phyloP scores from a whole-genome alignment of 345 rosid species.

The Pelargonium nanum region DNA sequence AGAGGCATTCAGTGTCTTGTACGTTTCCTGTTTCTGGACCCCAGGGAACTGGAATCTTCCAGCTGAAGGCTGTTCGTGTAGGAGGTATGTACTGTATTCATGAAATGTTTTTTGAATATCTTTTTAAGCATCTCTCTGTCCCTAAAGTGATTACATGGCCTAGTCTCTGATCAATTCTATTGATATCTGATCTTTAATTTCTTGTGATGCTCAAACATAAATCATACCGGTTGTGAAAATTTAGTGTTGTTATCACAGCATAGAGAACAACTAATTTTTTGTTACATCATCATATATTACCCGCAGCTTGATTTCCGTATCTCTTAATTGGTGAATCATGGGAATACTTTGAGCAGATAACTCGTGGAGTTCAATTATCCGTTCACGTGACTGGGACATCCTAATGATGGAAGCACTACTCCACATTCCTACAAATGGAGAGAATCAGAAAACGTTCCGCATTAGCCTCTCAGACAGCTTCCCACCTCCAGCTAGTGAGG shows the following conservation, averaged over 20 bases:
- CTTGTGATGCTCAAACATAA: no score
- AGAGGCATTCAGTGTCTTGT: conserved; percentile 83
- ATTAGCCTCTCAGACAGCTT: conserved; percentile 33
- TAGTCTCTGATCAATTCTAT: no score
- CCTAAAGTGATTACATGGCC: no score
- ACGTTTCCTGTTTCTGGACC: conserved; percentile 86
- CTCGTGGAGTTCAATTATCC: conserved; percentile 44
- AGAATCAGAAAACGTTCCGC: conserved; percentile 49
- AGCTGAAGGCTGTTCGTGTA: conserved; percentile 71
- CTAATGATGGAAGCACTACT: conserved; percentile 86
- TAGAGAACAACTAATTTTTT: not conserved
- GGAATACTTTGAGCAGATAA: conserved; percentile 24
- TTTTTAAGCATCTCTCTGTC: no score
- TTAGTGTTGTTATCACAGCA: not conserved
- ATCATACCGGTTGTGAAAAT: no score
- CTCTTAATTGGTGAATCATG: not conserved
- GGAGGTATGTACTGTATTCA: conserved; percentile 38
- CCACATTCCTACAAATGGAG: conserved; percentile 64
- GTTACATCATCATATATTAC: not conserved
- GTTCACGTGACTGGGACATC: conserved; percentile 68
- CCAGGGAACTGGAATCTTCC: conserved; percentile 59
- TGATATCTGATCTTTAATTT: no score
- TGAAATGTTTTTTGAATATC: not conserved
- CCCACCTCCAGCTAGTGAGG: conserved; percentile 24
- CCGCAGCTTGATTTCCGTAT: not conserved